phyloP scores from a whole-genome alignment of 2,329 filamentous ascomycete species.

The Amauroascus niger region DNA sequence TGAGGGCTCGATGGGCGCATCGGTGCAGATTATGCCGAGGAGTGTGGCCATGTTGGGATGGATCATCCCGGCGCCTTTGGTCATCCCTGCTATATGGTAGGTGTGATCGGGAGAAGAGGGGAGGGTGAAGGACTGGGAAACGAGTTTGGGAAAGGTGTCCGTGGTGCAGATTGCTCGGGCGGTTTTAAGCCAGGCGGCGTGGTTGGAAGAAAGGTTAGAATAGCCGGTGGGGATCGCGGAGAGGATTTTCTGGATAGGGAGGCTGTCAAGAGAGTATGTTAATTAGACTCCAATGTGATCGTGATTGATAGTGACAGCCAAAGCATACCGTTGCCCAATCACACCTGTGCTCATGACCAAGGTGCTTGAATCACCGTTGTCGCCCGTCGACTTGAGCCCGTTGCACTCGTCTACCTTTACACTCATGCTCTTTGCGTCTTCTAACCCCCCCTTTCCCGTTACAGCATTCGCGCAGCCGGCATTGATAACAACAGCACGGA shows the following conservation, averaged over 20 bases:
- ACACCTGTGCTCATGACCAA: conserved; percentile 98
- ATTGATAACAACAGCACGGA: conserved; percentile 81
- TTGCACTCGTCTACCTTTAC: conserved; percentile 61
- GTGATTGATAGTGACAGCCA: neutral
- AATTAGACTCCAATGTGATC: conserved; percentile 5
- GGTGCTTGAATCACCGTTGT: conserved; percentile 48
- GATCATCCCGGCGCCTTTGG: conserved; percentile 98
- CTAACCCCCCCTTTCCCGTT: conserved; percentile 77
- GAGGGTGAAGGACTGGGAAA: conserved; percentile 73
- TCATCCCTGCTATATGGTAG: conserved; percentile 87
- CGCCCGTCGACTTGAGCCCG: conserved; percentile 26
- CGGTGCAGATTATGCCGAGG: conserved; percentile 82
- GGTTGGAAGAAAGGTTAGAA: conserved; percentile 58
- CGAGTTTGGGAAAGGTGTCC: conserved; percentile 93
- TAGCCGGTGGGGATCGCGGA: conserved; percentile 69
- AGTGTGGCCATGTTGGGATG: conserved; percentile 98
- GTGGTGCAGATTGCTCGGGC: conserved; percentile 95
- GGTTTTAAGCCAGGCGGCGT: conserved; percentile 76
- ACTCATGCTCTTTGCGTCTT: conserved; percentile 82
- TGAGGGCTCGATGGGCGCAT: conserved; percentile 63
- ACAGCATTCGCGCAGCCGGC: conserved; percentile 96
- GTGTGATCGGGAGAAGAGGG: conserved; percentile 65
- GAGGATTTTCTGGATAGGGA: conserved; percentile 86
- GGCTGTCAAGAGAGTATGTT: conserved; percentile 38
- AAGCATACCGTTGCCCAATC: conserved; percentile 70